These are phyloP conservation scores for Zygosaccharomyces pseudobailii DNA, from an alignment of 1,139 yeast species.

Conservation along the genomic window DNA sequence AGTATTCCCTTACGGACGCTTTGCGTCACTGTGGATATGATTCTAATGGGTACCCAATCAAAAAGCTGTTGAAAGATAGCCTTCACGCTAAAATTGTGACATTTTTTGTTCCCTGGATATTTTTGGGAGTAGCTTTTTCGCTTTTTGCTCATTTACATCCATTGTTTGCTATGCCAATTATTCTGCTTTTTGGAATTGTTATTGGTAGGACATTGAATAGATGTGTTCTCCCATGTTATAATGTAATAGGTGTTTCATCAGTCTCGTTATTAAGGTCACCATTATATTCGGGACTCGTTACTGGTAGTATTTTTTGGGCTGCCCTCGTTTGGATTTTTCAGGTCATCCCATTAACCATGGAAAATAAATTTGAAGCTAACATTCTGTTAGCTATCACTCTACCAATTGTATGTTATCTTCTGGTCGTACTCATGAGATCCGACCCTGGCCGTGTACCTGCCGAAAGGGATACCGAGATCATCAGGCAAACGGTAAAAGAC, in stretches of 20 bases:
- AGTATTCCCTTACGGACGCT: constrained; percentile 49
- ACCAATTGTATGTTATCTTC: constrained; percentile 38
- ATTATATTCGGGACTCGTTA: constrained; percentile 65
- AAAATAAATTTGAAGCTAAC: constrained; percentile 20
- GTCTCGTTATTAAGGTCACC: constrained; percentile 53
- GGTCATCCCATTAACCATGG: constrained; percentile 49
- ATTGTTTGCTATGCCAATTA: constrained; percentile 27
- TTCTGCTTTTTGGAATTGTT: constrained; percentile 20
- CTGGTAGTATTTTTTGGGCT: constrained; percentile 68
- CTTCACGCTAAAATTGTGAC: constrained; percentile 53
- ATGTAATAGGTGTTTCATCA: constrained; percentile 43
- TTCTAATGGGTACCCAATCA: constrained; percentile 38
- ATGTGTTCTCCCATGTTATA: constrained; percentile 46
- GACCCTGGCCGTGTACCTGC: constrained; percentile 78
- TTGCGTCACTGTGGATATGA: constrained; percentile 52
- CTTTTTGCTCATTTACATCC: constrained; percentile 30
- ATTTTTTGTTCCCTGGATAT: constrained; percentile 55
- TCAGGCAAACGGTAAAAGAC: constrained; percentile 50
- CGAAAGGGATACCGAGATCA: constrained; percentile 44
- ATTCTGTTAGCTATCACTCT: constrained; percentile 22
- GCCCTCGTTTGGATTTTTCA: constrained; percentile 48
- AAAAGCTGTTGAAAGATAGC: constrained; percentile 35
- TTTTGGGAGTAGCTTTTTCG: constrained; percentile 45
- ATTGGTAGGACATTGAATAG: constrained; percentile 22
- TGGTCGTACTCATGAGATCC: constrained; percentile 58